These are phyloP conservation scores for Claviceps paspali DNA, from an alignment of 2,329 filamentous ascomycete genomes.

Conservation along the genomic window DNA sequence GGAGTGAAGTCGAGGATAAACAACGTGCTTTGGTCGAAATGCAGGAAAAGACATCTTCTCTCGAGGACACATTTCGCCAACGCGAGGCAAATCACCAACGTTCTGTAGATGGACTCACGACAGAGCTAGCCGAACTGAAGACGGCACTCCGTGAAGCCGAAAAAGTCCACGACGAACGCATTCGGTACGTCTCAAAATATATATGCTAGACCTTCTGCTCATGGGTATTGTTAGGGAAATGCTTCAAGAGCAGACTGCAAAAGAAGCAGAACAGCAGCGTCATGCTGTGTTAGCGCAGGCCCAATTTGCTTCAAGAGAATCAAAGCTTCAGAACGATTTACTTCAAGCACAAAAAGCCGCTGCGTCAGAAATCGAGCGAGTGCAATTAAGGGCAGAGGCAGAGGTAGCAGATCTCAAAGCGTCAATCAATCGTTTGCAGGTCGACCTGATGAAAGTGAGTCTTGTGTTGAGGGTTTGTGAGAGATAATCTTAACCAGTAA, in stretches of 20 bases:
- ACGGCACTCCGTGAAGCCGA: slow-evolving; percentile 12
- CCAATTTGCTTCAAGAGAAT: slow-evolving; percentile 11
- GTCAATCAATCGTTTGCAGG: slow-evolving; percentile 45
- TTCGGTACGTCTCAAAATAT: slow-evolving; percentile 37
- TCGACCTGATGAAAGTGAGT: slow-evolving; percentile 43
- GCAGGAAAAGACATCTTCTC: slow-evolving; percentile 28
- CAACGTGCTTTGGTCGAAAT: slow-evolving; percentile 34
- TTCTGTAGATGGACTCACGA: slow-evolving; percentile 38
- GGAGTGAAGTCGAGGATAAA: slow-evolving; percentile 61
- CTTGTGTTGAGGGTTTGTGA: not conserved
- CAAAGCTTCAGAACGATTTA: slow-evolving; percentile 20
- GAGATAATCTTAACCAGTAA: not conserved
- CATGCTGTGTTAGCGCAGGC: slow-evolving; percentile 7
- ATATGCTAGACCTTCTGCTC: no score
- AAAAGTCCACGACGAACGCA: slow-evolving; percentile 26
- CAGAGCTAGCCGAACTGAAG: slow-evolving; percentile 15
- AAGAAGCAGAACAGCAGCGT: slow-evolving; percentile 11
- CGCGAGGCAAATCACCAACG: slow-evolving; percentile 59
- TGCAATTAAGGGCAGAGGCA: slow-evolving; percentile 36
- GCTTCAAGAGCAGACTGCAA: slow-evolving; percentile 13
- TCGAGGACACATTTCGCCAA: slow-evolving; percentile 47
- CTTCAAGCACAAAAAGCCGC: slow-evolving; percentile 31
- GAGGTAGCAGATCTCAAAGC: slow-evolving; percentile 48
- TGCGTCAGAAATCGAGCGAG: slow-evolving; percentile 33
- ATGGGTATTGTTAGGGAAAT: slow-evolving; percentile 1